A percentile compares a stretch with the other conserved stretches of the same genome.
Evolutionary conservation across 371 early-diverging fungal species (phyloP).

Genomic region (Dinochytrium kinnereticum): DNA sequence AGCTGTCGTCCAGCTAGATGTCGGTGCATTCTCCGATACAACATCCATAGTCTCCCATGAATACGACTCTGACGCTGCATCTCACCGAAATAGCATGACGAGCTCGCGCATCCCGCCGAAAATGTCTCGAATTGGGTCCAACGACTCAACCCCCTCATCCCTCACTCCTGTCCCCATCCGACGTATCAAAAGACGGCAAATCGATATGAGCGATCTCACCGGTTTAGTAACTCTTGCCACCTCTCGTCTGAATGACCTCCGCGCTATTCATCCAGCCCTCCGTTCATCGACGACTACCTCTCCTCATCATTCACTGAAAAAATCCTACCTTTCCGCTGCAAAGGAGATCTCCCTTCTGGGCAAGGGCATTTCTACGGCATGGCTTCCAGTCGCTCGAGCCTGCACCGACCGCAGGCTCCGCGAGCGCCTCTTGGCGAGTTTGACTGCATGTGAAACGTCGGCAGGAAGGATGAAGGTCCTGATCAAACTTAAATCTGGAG

Average conservation of each 20-base stretch:
- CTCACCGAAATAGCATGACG: too few relatives aligned
- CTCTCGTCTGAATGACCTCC: constrained; percentile 4
- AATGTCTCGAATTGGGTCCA: too few relatives aligned
- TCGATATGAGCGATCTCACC: constrained; percentile 20
- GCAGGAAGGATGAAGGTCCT: constrained; percentile 27
- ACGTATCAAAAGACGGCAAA: background rate
- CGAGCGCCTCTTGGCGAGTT: background rate
- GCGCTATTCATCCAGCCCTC: background rate
- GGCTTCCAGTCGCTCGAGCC: constrained; percentile 25
- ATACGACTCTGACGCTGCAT: too few relatives aligned
- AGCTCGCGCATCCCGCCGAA: too few relatives aligned
- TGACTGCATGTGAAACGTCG: constrained; percentile 20
- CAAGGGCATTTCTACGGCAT: constrained; percentile 27
- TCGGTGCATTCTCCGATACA: constrained; percentile 10
- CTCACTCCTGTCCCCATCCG: background rate
- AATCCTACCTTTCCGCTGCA: constrained; percentile 25
- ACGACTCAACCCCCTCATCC: background rate
- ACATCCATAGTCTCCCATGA: constrained; percentile 24
- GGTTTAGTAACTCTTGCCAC: constrained; percentile 3
- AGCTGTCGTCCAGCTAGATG: constrained; percentile 7
- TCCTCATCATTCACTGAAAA: constrained; percentile 3
- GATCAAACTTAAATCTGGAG: background rate
- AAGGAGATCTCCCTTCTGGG: constrained; percentile 31
- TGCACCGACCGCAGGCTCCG: constrained; percentile 18
- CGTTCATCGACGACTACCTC: background rate